Evolutionary conservation across 768 basidiomycete genomes (phyloP).

Genomic region (Tulasnella sp.): DNA sequence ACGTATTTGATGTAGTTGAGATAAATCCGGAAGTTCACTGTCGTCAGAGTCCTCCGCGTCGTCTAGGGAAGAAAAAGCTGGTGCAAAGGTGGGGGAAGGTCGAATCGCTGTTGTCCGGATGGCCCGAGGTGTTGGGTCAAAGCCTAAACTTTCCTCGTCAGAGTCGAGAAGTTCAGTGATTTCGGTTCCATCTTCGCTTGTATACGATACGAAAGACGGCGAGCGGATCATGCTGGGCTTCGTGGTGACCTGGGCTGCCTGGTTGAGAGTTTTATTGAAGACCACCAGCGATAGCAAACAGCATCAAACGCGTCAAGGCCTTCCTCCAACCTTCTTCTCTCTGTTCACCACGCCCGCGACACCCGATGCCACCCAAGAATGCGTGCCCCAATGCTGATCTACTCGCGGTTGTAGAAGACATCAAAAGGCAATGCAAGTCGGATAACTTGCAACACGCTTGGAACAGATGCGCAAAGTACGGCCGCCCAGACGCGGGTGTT

Average conservation of each 20-base stretch:
- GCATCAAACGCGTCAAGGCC: not conserved
- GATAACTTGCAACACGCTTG: not conserved
- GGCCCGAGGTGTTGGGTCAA: not conserved
- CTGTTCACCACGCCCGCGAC: not conserved
- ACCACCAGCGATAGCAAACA: not conserved
- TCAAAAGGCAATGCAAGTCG: not conserved
- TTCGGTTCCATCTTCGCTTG: not conserved
- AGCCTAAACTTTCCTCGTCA: constrained; percentile 11
- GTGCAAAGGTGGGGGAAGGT: not conserved
- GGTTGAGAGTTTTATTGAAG: not conserved
- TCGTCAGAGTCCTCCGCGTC: constrained; percentile 2
- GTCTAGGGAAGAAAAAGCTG: not conserved
- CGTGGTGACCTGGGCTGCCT: not conserved
- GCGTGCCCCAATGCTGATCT: not conserved
- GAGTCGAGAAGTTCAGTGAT: constrained; percentile 9
- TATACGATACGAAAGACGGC: not conserved
- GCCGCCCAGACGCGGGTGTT: not conserved
- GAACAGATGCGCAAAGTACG: constrained; percentile 8
- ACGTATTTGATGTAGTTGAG: not conserved
- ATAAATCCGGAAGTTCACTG: not conserved
- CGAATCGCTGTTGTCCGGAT: not conserved
- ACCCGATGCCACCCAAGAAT: not conserved
- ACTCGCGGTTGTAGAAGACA: not conserved
- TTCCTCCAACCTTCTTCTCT: not conserved
- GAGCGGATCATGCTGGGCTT: not conserved